Conservation (phyloP, 352 stramenopile genomes). For the Globisporangium solare region DNA sequence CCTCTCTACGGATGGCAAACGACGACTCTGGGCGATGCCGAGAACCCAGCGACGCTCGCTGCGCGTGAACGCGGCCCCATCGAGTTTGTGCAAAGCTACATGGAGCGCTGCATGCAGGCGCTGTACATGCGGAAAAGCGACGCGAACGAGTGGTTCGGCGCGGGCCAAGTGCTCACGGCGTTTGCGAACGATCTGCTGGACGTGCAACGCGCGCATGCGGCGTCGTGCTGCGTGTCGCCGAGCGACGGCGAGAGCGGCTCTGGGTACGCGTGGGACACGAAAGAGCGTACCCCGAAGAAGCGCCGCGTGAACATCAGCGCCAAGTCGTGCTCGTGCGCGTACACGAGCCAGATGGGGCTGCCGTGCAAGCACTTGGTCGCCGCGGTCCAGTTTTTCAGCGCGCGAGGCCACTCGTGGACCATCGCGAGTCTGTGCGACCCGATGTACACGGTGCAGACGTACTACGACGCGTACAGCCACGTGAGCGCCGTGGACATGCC, state of each 20-base stretch:
- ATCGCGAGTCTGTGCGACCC: slow-evolving; percentile 25
- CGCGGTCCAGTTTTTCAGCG: slow-evolving; percentile 35
- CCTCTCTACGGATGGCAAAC: slow-evolving; percentile 38
- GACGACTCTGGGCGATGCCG: slow-evolving; percentile 21
- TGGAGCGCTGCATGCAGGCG: slow-evolving; percentile 35
- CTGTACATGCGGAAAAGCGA: slow-evolving; percentile 33
- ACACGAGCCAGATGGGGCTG: slow-evolving; percentile 31
- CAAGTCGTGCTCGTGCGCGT: slow-evolving; percentile 33
- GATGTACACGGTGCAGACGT: slow-evolving; percentile 29
- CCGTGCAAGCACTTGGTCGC: slow-evolving; percentile 41
- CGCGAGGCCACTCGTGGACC: slow-evolving; percentile 28
- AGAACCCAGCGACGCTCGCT: slow-evolving; percentile 15
- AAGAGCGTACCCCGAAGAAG: slow-evolving; percentile 27
- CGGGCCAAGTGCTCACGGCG: slow-evolving; percentile 26
- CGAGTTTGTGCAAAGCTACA: slow-evolving; percentile 34
- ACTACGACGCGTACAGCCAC: slow-evolving; percentile 25
- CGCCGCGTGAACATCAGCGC: slow-evolving; percentile 37
- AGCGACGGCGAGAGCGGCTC: slow-evolving; percentile 38
- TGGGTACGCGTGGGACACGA: slow-evolving; percentile 40
- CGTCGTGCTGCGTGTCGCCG: slow-evolving; percentile 32
- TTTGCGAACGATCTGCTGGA: slow-evolving; percentile 27
- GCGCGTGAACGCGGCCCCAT: slow-evolving; percentile 26
- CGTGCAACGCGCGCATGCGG: slow-evolving; percentile 23
- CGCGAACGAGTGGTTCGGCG: slow-evolving; percentile 19
- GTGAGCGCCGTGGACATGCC: slow-evolving; percentile 27